Conservation (phyloP, 1,284 basidiomycete genomes). For the Malassezia arunalokei region DNA sequence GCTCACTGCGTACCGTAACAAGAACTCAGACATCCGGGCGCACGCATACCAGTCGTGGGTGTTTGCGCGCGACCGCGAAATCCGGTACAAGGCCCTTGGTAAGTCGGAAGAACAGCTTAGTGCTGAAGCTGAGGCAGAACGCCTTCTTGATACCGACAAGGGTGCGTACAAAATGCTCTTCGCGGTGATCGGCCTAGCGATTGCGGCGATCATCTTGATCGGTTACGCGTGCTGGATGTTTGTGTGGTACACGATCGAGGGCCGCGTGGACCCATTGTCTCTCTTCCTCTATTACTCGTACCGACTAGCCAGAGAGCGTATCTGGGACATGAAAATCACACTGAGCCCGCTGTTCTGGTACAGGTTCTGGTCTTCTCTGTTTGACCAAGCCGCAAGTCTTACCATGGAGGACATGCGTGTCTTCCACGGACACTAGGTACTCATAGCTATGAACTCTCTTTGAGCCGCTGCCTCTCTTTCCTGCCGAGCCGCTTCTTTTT, state of each 20-base stretch:
- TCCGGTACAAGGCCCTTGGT: constrained; percentile 1
- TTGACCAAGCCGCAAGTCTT: neutral
- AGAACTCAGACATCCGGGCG: constrained; percentile 21
- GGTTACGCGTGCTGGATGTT: constrained; percentile 26
- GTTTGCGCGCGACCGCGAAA: constrained; percentile 5
- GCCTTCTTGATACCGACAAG: constrained; percentile 6
- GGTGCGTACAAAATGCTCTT: constrained; percentile 28
- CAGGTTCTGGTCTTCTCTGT: neutral
- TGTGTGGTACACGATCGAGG: constrained; percentile 31
- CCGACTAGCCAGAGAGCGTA: neutral
- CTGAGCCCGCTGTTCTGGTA: constrained; percentile 1
- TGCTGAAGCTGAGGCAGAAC: neutral
- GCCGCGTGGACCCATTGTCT: constrained; percentile 24
- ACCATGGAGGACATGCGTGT: constrained; percentile 1
- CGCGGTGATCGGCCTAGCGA: constrained; percentile 22
- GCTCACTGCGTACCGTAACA: constrained; percentile 12
- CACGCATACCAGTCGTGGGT: constrained; percentile 23
- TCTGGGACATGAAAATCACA: neutral
- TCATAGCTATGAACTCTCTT: neutral
- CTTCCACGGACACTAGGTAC: neutral
- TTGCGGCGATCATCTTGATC: constrained; percentile 21
- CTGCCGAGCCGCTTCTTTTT: constrained; percentile 47
- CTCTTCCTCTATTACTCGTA: neutral
- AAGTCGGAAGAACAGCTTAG: constrained; percentile 2
- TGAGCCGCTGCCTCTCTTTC: constrained; percentile 30